Percentiles rank a stretch among this genome's conserved stretches.
phyloP scores from a whole-genome alignment of 2,329 filamentous ascomycete genomes.

The Gremmenia infestans region DNA sequence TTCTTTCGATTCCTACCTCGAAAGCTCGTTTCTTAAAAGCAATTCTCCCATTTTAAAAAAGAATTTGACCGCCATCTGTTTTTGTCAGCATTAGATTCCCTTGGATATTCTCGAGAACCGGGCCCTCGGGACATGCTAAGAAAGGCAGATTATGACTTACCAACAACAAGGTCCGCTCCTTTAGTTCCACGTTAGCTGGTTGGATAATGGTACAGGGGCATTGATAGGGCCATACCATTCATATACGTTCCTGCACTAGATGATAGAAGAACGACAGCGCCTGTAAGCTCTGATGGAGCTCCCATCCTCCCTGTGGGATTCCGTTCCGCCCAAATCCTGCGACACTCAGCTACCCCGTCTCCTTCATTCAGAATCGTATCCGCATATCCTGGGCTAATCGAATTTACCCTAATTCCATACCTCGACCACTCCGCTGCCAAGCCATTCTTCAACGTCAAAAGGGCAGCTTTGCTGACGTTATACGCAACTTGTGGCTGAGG shows the following conservation, averaged over 20 bases:
- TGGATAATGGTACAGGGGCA: background rate
- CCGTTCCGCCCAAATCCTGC: conserved; percentile 51
- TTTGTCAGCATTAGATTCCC: background rate
- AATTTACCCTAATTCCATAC: conserved; percentile 67
- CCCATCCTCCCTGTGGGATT: conserved; percentile 65
- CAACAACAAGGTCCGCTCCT: conserved; percentile 60
- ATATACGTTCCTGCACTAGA: conserved; percentile 61
- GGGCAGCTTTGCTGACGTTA: conserved; percentile 65
- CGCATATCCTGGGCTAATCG: conserved; percentile 70
- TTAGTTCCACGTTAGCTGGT: conserved; percentile 18
- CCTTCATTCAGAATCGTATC: conserved; percentile 57
- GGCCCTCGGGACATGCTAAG: background rate
- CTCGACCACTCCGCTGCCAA: conserved; percentile 70
- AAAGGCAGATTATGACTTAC: conserved; percentile 28
- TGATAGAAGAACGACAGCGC: conserved; percentile 55
- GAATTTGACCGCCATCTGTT: conserved; percentile 41
- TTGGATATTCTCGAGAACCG: background rate
- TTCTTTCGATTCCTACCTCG: background rate
- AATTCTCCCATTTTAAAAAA: conserved; percentile 19
- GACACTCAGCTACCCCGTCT: conserved; percentile 47
- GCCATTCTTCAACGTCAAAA: conserved; percentile 57
- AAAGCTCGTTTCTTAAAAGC: background rate
- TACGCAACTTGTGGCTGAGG: conserved; percentile 69
- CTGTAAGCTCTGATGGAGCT: conserved; percentile 55
- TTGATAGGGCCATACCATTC: conserved; percentile 32